Percentiles rank a stretch among this genome's conserved stretches.
Conservation (phyloP, 2,329 filamentous ascomycete species). For the Podosphaera aphanis region DNA sequence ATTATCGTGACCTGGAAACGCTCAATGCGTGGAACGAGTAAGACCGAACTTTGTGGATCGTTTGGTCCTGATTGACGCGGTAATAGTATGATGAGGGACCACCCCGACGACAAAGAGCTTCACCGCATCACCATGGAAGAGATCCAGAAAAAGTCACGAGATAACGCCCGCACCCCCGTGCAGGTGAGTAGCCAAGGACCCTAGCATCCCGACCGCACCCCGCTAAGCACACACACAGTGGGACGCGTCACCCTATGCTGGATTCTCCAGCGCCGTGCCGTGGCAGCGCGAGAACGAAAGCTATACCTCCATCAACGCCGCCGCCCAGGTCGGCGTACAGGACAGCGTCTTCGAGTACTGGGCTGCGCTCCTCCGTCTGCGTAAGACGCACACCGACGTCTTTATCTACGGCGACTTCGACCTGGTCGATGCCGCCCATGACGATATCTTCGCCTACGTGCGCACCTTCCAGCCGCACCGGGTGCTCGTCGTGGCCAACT, state of each 20-base stretch:
- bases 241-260: slow-evolving; percentile 33
- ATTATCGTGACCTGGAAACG: slow-evolving; percentile 45
- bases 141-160: slow-evolving; percentile 36
- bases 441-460: slow-evolving; percentile 30
- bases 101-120: slow-evolving; percentile 18
- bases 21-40: slow-evolving; percentile 25
- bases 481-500: slow-evolving; percentile 9
- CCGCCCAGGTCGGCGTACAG: slow-evolving; percentile 23
- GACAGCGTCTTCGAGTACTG: slow-evolving; percentile 37
- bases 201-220: not conserved
- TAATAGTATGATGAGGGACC: slow-evolving; percentile 15
- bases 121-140: slow-evolving; percentile 21
- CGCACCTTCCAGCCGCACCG: slow-evolving; percentile 6
- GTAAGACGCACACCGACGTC: slow-evolving; percentile 36
- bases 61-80: not conserved
- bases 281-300: slow-evolving; percentile 52
- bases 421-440: slow-evolving; percentile 25
- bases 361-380: slow-evolving; percentile 29
- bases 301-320: slow-evolving; percentile 38
- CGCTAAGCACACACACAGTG: slow-evolving; percentile 23
- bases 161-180: slow-evolving; percentile 49
- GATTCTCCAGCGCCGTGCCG: slow-evolving; percentile 35
- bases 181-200: slow-evolving; percentile 13
- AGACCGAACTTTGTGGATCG: not conserved
- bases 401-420: slow-evolving; percentile 46